Base-by-base conservation (phyloP, 345 rosid genomes). In the Reutealis trisperma region DNA sequence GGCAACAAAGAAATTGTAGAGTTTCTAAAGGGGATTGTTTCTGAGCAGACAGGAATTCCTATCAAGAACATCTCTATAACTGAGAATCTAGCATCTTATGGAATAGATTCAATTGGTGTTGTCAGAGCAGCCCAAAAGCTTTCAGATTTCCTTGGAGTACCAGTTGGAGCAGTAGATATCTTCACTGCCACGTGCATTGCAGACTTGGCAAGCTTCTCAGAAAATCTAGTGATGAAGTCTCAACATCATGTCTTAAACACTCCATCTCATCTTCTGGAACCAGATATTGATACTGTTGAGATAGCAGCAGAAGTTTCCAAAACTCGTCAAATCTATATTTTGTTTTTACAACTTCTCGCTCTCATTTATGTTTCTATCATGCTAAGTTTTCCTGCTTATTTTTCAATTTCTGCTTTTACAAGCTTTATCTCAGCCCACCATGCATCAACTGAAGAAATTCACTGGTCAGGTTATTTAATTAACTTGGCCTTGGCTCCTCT, bases 81-180 rank as follows among this genome's bases (percentile, higher is more conserved):
- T 1, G 91, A 87, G 68, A 87, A 83, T 82, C 86, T 90, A 42
- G 85, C 79, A 30, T 86, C 94, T 4, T 87, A 90, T 58, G 94
- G 94, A 57, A 83, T 90, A 21, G 94, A 90, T 77, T 90, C 94
- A 1, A 90, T 89, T 60, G 94, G 91, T 0, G 89, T 89, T 3
- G 94, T 90, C 18, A 85, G 90, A 80, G 94, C 94, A 67, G 87
- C 94, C 76, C 94, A 90, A 44, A 90, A 90, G 49, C 87, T 90
- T 42, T 87, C 91, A 4, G 90, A 89, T 76, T 87, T 83, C 70
- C 86, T 90, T 14, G 91, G 90, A 69, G 92, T 85, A 66, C 85
- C 94, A 1, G 84, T 90, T 57, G 91, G 92, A 76, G 92, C 94
- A 55, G 88, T 90, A 14, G 94, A 90, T 76, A 89, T 90, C 70